phyloP scores from a whole-genome alignment of 2,329 filamentous ascomycete genomes.

The Claviceps spartinae region DNA sequence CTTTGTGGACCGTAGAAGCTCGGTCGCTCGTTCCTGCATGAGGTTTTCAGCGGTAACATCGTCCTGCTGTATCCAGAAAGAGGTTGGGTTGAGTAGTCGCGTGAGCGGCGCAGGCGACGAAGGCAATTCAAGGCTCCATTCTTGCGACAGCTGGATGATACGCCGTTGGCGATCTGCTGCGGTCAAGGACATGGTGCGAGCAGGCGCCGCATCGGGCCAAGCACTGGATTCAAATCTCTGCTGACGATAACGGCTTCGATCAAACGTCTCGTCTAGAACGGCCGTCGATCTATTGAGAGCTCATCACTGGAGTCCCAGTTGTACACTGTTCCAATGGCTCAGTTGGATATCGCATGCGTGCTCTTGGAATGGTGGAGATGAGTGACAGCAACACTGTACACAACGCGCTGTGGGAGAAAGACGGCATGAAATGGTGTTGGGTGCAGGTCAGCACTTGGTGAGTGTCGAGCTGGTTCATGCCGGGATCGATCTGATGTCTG shows the following conservation, averaged over 20 bases:
- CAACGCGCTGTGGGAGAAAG: neutral
- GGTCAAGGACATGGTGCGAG: slow-evolving; percentile 16
- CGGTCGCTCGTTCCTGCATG: slow-evolving; percentile 30
- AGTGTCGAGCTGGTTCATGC: neutral
- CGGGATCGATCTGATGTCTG: neutral
- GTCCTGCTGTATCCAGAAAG: slow-evolving; percentile 33
- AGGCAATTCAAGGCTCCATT: slow-evolving; percentile 34
- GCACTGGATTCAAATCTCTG: neutral
- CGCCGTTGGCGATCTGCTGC: slow-evolving; percentile 29
- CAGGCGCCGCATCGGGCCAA: neutral
- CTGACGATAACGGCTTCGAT: neutral
- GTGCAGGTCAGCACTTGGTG: neutral
- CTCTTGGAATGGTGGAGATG: neutral
- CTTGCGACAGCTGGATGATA: slow-evolving; percentile 34
- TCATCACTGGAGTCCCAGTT: neutral
- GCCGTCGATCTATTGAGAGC: neutral
- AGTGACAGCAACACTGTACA: neutral
- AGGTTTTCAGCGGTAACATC: slow-evolving; percentile 40
- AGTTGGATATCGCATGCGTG: neutral
- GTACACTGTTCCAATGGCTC: neutral
- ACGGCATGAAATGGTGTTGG: neutral
- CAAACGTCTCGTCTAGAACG: neutral
- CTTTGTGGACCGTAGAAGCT: slow-evolving; percentile 21
- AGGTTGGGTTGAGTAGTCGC: slow-evolving; percentile 28
- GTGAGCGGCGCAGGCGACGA: slow-evolving; percentile 25